Evolutionary conservation across 108 stramenopile genomes (phyloP), one percentile per base, ranked within the genome.

Genomic region (Licmophora abbreviata): DNA sequence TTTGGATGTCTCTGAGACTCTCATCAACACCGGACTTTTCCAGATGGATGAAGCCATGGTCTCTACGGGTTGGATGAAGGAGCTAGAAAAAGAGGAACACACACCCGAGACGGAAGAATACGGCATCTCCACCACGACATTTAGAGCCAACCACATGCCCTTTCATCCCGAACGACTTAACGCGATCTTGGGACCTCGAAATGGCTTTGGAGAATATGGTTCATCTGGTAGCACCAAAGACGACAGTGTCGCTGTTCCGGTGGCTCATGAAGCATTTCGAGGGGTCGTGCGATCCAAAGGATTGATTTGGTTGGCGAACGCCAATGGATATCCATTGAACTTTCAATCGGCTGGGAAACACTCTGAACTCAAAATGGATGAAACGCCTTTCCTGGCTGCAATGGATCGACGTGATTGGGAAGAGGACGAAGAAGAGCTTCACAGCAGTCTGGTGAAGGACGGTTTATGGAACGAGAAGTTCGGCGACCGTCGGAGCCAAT

Each of bases 51-150:
- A 79, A 21, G 82, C 88, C 10, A 59, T 64, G 33, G 32, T 70
- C 24, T 51, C 69, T n/a, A 71, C 68, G 11, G 71, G 77, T 11
- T 93, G 92, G 92, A 43, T 91, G 27, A 58, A 66, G 34, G 84
- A 82, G 25, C 56, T 58, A 23, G 17, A 57, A 46, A 54, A 54
- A 18, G 76, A 75, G 20, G 64, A 72, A 44, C 81, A 83, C 48
- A 61, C 43, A n/a, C 83, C 83, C 5, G 84, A 86, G 59, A 83
- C 81, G 1, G 58, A 58, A 23, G 88, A 90, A 44, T 90, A 83
- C 51, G 88, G 92, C 26, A 74, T 89, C 30, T 44, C 45, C 1
- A 81, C 76, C 44, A 86, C 84, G 36, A 74, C 77, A 12, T 93
- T 71, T 46, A 55, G 76, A 18, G 44, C 74, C 8, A 35, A 37